Base-by-base conservation (phyloP, 805 yeast genomes). In the Saccharomyces jurei region DNA sequence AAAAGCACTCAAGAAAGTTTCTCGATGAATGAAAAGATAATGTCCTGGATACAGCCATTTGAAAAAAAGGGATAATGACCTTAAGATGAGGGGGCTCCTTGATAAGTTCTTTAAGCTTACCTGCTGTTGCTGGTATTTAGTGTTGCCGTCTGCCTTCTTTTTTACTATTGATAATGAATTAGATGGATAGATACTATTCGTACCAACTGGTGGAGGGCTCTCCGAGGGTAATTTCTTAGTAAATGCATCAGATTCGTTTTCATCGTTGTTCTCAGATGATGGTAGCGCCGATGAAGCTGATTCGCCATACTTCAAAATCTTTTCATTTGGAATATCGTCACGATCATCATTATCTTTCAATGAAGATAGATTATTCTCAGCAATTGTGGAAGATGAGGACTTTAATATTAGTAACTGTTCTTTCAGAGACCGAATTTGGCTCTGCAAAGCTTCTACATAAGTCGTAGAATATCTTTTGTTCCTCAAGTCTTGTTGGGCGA, bases 31-130 rank as follows among this genome's bases (percentile, higher is more conserved):
- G 60, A 80, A 81, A 74, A 77, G 76, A 60, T 79, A 79, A 58
- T 80, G 77, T 62, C 80, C 84, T 4, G 86, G 86, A 55, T 82
- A 82, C 59, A 78, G 77, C 83, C 84, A 81, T 29, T 76, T 76
- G 65, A 82, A 82, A 64, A 81, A 58, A 14, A 60, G 51, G 1
- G 69, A 65, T 21, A 66, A 53, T 4, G 68, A 64, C 21, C 59
- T 56, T 11, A 66, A 49, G 11, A 66, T 60, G 14, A 62, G 44
- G n/a, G 68, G 65, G 26, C 62, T 57, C 27, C 63, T 50, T 14
- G 69, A 60, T 36, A 65, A 49, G 46, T 56, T 62, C 47, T 57
- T 58, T 49, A 62, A 48, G 36, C 54, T 62, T 10, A 54, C 56
- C 46, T 59, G 58, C 27, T 36, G 44, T 50, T 53, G 58, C 47